Evolutionary conservation across 345 rosid species (phyloP).

Genomic region (Lepidium didymum): DNA sequence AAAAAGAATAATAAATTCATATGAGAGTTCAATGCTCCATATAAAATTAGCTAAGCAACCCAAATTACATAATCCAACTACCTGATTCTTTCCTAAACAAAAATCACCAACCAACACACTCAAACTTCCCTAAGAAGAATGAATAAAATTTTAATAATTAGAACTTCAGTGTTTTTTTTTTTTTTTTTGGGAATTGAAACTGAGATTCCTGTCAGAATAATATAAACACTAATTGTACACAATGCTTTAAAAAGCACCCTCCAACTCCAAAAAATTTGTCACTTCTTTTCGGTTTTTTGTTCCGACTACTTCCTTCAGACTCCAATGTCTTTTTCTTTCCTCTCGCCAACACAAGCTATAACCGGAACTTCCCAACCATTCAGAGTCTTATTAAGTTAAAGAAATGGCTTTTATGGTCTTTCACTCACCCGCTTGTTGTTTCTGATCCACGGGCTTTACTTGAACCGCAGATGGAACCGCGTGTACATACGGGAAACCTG

Average conservation of each 20-base stretch:
- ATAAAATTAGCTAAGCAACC: neutral
- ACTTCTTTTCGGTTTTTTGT: neutral
- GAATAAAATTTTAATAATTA: conserved; percentile 15
- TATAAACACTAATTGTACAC: conserved; percentile 33
- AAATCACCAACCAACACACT: neutral
- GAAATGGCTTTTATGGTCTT: neutral
- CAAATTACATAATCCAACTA: neutral
- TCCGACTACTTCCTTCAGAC: conserved; percentile 10
- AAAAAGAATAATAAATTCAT: neutral
- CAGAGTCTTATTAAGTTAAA: neutral
- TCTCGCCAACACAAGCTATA: conserved; percentile 27
- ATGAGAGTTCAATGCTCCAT: neutral
- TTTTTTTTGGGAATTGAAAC: neutral
- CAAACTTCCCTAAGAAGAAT: conserved; percentile 13
- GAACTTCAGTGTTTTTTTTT: conserved; percentile 1
- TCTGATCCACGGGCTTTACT: conserved; percentile 82
- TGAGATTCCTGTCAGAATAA: conserved; percentile 15
- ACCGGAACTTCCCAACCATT: conserved; percentile 24
- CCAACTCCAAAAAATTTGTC: conserved; percentile 19
- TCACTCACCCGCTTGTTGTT: conserved; percentile 86
- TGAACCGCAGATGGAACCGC: conserved; percentile 53
- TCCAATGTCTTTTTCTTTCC: neutral
- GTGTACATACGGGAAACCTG: conserved; percentile 59
- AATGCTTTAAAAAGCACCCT: conserved; percentile 21
- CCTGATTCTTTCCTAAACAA: neutral